phyloP scores from a whole-genome alignment of 116 monocot species.

The Iris pallida region DNA sequence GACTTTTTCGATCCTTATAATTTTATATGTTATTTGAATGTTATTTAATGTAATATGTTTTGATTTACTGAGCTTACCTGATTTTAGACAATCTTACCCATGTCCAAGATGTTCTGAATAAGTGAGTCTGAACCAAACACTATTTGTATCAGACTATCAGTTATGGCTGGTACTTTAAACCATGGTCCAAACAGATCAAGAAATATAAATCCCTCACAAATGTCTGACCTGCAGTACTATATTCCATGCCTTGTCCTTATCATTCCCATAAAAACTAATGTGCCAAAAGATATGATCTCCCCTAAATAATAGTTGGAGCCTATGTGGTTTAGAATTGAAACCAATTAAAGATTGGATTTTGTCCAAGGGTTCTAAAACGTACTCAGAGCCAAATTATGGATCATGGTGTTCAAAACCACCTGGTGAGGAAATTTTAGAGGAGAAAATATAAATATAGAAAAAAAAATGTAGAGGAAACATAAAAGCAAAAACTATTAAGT shows the following conservation, averaged over 20 bases:
- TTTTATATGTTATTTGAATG: too few species aligned
- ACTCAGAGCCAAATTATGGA: neutral
- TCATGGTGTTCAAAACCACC: neutral
- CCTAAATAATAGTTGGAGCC: neutral
- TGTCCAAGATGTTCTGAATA: too few species aligned
- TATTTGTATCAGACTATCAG: too few species aligned
- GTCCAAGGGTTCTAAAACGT: neutral
- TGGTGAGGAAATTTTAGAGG: neutral
- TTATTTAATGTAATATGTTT: too few species aligned
- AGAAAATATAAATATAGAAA: neutral
- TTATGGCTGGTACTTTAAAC: too few species aligned
- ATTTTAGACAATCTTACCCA: too few species aligned
- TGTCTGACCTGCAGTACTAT: neutral
- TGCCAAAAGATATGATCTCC: too few species aligned
- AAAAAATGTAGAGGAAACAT: neutral
- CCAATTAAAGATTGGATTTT: neutral
- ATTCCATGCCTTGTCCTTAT: neutral
- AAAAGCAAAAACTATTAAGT: neutral
- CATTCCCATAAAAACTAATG: neutral
- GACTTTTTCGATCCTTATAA: too few species aligned
- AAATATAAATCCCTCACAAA: neutral
- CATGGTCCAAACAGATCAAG: neutral
- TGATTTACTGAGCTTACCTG: too few species aligned
- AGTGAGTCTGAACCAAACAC: too few species aligned
- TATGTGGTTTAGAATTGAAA: neutral